A percentile compares a stretch with the other conserved stretches of the same genome.
phyloP scores from a whole-genome alignment of 495 filamentous ascomycete species.

The Chaetomium cochliodes region DNA sequence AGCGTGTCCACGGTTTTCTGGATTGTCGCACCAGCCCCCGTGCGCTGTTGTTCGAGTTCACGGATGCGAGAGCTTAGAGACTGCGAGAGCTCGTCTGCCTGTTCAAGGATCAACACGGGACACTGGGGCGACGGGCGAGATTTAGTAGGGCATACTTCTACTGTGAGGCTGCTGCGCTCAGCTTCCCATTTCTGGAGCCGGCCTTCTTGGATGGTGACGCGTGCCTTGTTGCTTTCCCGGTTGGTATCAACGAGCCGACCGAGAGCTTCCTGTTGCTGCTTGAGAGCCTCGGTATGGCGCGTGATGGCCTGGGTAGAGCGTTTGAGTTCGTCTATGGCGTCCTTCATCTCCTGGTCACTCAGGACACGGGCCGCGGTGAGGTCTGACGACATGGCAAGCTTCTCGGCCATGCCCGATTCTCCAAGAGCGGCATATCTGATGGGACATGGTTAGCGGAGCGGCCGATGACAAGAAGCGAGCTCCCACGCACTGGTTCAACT shows the following conservation, averaged over 20 bases:
- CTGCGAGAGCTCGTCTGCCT: slow-evolving; percentile 46
- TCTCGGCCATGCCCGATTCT: slow-evolving; percentile 39
- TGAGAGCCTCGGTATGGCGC: slow-evolving; percentile 45
- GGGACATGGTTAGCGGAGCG: slow-evolving; percentile 11
- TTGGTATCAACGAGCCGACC: slow-evolving; percentile 36
- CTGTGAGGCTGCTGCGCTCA: slow-evolving; percentile 34
- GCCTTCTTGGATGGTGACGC: slow-evolving; percentile 31
- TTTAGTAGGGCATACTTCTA: slow-evolving; percentile 28
- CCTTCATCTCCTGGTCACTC: slow-evolving; percentile 42
- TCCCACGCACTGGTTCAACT: slow-evolving; percentile 40
- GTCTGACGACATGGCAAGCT: slow-evolving; percentile 38
- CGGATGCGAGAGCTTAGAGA: slow-evolving; percentile 38
- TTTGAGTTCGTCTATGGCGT: slow-evolving; percentile 47
- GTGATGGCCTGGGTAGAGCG: slow-evolving; percentile 48
- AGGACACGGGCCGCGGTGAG: slow-evolving; percentile 36
- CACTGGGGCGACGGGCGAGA: neutral
- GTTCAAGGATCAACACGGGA: slow-evolving; percentile 9
- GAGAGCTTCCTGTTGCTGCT: slow-evolving; percentile 46
- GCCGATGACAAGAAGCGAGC: neutral
- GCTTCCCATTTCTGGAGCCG: slow-evolving; percentile 37
- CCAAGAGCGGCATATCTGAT: slow-evolving; percentile 42
- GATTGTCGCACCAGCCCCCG: slow-evolving; percentile 26
- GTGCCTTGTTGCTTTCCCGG: slow-evolving; percentile 30
- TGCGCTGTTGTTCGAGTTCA: slow-evolving; percentile 43
- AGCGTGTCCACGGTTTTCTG: slow-evolving; percentile 41